Percentiles rank a stretch among this genome's conserved stretches.
Conservation (phyloP, 2,329 filamentous ascomycete species). For the Calonectria crousiana region DNA sequence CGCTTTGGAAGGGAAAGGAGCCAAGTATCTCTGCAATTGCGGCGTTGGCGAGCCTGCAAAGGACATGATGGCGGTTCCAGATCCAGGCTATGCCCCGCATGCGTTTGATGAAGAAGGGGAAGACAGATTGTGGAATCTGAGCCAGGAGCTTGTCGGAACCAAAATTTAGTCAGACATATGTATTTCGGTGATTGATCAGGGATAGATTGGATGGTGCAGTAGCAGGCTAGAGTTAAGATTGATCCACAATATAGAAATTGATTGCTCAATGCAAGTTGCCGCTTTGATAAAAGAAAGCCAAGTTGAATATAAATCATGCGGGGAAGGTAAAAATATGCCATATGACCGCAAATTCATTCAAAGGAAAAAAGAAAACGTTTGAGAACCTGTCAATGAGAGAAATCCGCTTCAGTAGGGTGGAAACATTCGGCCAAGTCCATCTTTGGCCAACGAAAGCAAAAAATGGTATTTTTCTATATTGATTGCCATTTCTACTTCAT, state of each 20-base stretch:
- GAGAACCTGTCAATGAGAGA: too few relatives aligned
- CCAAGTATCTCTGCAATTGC: conserved; percentile 59
- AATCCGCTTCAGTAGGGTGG: too few relatives aligned
- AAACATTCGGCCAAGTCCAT: too few relatives aligned
- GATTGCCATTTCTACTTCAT: too few relatives aligned
- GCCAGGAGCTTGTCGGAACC: conserved; percentile 29
- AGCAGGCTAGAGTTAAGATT: background rate
- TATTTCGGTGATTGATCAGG: background rate
- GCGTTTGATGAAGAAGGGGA: conserved; percentile 54
- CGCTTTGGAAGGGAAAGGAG: conserved; percentile 59
- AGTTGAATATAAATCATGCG: background rate
- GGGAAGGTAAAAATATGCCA: background rate
- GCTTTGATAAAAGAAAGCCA: background rate
- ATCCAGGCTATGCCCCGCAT: conserved; percentile 35
- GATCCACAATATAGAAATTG: background rate
- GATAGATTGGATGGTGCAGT: background rate
- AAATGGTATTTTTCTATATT: too few relatives aligned
- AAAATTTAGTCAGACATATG: background rate
- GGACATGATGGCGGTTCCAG: conserved; percentile 1
- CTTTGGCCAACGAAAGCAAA: too few relatives aligned
- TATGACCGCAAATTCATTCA: too few relatives aligned
- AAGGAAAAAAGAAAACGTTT: too few relatives aligned
- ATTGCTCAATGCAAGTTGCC: too few relatives aligned
- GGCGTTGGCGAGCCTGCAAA: conserved; percentile 41
- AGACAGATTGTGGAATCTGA: conserved; percentile 56